Evolutionary conservation across 1,139 yeast species (phyloP).

Genomic region (Magnusiomyces sp.): DNA sequence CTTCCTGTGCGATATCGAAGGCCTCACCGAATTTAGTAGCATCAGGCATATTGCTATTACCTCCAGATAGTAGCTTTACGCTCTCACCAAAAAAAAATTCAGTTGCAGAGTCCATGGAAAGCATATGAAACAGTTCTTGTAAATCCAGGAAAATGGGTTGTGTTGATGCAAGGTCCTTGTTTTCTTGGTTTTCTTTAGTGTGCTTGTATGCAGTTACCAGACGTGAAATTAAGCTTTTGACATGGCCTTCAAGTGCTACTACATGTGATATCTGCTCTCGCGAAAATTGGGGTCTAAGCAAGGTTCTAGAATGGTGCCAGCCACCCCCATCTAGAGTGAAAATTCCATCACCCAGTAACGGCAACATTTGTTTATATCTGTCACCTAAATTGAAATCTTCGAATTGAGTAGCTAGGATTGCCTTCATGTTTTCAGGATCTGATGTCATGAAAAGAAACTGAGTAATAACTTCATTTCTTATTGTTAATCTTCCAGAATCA

Average conservation of each 20-base stretch:
- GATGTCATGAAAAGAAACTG: constrained; percentile 21
- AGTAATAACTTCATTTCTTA: constrained; percentile 7
- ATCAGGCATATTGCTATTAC: constrained; percentile 16
- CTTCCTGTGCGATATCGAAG: constrained; percentile 34
- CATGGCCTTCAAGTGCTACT: constrained; percentile 39
- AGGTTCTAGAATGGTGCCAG: constrained; percentile 50
- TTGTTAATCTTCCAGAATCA: constrained; percentile 2
- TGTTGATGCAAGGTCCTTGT: constrained; percentile 23
- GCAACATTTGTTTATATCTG: constrained; percentile 37
- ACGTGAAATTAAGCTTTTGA: constrained; percentile 18
- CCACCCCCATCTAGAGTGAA: constrained; percentile 47
- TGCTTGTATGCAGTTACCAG: constrained; percentile 23
- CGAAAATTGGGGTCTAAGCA: constrained; percentile 50
- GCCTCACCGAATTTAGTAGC: constrained; percentile 34
- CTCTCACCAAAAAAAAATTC: constrained; percentile 44
- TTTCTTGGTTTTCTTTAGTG: constrained; percentile 11
- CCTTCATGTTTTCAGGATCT: constrained; percentile 35
- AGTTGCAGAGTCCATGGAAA: constrained; percentile 43
- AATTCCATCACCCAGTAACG: constrained; percentile 47
- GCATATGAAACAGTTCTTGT: constrained; percentile 37
- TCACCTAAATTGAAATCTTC: constrained; percentile 41
- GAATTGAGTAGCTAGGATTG: constrained; percentile 28
- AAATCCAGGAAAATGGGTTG: constrained; percentile 29
- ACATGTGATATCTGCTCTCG: constrained; percentile 48
- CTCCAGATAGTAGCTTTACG: constrained; percentile 34